Evolutionary conservation across 345 rosid genomes (phyloP).

Genomic region (Euphorbia pulcherrima): DNA sequence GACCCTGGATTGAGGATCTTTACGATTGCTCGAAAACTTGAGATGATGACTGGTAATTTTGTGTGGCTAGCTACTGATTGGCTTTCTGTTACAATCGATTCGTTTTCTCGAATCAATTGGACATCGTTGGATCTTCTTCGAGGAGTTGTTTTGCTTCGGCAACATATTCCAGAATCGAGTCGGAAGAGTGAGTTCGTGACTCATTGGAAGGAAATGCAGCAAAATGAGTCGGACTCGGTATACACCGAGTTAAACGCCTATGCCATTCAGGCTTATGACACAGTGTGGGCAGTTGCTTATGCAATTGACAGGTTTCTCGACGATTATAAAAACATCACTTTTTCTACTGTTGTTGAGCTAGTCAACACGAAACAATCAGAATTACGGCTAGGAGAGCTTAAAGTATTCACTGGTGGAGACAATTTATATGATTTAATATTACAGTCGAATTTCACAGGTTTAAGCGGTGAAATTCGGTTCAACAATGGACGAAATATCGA

Average conservation of each 20-base stretch:
- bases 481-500: conserved; percentile 43
- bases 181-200: conserved; percentile 43
- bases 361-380: conserved; percentile 22
- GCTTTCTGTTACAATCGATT: conserved; percentile 74
- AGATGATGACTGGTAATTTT: conserved; percentile 61
- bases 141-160: conserved; percentile 75
- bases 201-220: conserved; percentile 48
- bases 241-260: conserved; percentile 50
- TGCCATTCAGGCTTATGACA: conserved; percentile 77
- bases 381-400: conserved; percentile 47
- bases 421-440: conserved; percentile 41
- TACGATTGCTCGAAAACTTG: conserved; percentile 49
- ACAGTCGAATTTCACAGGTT: conserved; percentile 67
- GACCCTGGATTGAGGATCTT: conserved; percentile 64
- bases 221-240: conserved; percentile 35
- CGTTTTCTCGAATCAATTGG: conserved; percentile 36
- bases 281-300: conserved; percentile 71
- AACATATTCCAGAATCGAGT: conserved; percentile 53
- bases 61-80: conserved; percentile 93
- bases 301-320: conserved; percentile 52
- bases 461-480: conserved; percentile 62
- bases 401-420: conserved; percentile 55
- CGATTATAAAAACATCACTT: conserved; percentile 46
- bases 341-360: conserved; percentile 45
- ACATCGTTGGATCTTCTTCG: conserved; percentile 32